These are phyloP conservation scores for Ceratocystiopsis sp. DNA, from an alignment of 2,329 filamentous ascomycete species.

Conservation along the genomic window DNA sequence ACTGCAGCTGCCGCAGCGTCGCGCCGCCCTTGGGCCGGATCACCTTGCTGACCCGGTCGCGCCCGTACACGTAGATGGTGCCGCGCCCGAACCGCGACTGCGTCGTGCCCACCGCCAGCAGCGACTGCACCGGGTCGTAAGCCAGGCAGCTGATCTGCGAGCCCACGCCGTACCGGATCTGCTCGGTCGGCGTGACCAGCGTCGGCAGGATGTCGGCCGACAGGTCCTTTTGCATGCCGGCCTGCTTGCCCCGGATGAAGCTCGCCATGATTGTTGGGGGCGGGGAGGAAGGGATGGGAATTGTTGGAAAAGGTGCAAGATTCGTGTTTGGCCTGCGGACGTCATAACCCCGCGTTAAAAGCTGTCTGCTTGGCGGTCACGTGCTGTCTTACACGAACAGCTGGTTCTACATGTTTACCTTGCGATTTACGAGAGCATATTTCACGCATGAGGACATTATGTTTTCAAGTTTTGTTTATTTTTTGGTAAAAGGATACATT, in stretches of 20 bases:
- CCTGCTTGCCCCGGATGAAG: conserved; percentile 82
- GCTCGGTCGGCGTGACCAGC: conserved; percentile 69
- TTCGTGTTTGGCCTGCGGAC: no score
- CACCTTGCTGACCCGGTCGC: conserved; percentile 59
- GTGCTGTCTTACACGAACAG: no score
- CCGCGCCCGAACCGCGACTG: conserved; percentile 74
- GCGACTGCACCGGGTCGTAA: conserved; percentile 86
- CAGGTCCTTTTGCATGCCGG: conserved; percentile 80
- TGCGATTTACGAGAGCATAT: no score
- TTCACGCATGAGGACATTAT: no score
- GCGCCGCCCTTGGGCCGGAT: conserved; percentile 54
- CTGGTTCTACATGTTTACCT: no score
- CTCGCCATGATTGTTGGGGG: conserved; percentile 47
- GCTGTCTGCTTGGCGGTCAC: no score
- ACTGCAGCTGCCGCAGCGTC: conserved; percentile 63
- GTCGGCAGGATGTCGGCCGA: conserved; percentile 65
- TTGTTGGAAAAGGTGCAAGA: no score
- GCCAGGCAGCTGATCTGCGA: conserved; percentile 65
- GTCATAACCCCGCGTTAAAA: no score
- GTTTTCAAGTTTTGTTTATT: no score
- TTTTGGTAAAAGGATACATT: no score
- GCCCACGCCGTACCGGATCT: conserved; percentile 66
- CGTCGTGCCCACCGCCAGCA: conserved; percentile 80
- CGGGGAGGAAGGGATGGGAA: background rate
- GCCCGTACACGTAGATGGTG: conserved; percentile 78